Conservation (phyloP, 1,139 yeast genomes). For the Taphrina confusa region DNA sequence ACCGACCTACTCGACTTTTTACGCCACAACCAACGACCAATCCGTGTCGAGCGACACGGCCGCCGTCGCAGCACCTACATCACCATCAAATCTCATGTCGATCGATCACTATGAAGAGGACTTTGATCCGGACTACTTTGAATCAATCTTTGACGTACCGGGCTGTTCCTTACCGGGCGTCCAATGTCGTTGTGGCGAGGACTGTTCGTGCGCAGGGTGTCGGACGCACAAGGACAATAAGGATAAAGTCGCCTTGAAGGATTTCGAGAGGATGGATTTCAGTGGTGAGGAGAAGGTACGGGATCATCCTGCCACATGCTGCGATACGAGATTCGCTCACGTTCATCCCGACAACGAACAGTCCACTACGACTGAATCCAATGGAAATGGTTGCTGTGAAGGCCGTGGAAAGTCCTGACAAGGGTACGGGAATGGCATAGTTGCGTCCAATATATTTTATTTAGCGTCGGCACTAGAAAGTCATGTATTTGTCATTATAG, state of each 20-base stretch:
- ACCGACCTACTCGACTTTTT: slow-evolving; percentile 19
- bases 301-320: slow-evolving; percentile 24
- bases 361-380: not conserved
- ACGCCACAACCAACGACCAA: not conserved
- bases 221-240: slow-evolving; percentile 26
- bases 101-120: slow-evolving; percentile 22
- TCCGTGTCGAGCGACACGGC: not conserved
- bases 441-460: too few relatives aligned
- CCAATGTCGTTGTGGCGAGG: slow-evolving; percentile 30
- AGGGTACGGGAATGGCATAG: too few relatives aligned
- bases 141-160: slow-evolving; percentile 26
- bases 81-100: not conserved
- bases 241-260: slow-evolving; percentile 10
- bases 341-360: not conserved
- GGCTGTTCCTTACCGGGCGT: slow-evolving; percentile 30
- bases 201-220: slow-evolving; percentile 27
- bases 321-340: slow-evolving; percentile 29
- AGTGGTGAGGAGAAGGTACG: not conserved
- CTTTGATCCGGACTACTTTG: slow-evolving; percentile 25
- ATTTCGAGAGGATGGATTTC: slow-evolving; percentile 30
- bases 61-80: not conserved
- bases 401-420: too few relatives aligned
- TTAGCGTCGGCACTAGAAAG: too few relatives aligned
- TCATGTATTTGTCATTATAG: too few relatives aligned
- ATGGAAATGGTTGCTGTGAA: not conserved